Percentiles rank a stretch among this genome's conserved stretches.
Evolutionary conservation across 192 early-diverging fungal genomes (phyloP).

Genomic region (Coemansia sp.): DNA sequence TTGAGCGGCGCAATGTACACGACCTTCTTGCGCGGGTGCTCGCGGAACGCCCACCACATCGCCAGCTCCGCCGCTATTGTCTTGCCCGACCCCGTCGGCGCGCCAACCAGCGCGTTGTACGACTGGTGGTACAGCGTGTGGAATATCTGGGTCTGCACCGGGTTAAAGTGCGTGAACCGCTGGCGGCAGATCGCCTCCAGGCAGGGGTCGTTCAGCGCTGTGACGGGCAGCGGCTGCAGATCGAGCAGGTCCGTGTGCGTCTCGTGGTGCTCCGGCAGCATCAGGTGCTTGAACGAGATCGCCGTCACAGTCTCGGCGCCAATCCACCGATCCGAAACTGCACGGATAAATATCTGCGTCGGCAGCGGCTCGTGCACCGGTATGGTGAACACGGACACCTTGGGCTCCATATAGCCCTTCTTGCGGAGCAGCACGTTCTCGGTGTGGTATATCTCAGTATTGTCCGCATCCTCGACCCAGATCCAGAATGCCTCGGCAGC

Average conservation of each 20-base stretch:
- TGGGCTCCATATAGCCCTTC: conserved; percentile 64
- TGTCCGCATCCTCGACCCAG: conserved; percentile 91
- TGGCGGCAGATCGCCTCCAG: conserved; percentile 82
- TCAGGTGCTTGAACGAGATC: conserved; percentile 89
- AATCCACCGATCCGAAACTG: conserved; percentile 94
- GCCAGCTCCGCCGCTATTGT: conserved; percentile 96
- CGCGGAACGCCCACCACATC: conserved; percentile 90
- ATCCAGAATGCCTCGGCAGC: conserved; percentile 91
- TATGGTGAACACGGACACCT: conserved; percentile 80
- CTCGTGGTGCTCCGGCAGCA: conserved; percentile 82
- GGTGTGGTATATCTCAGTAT: conserved; percentile 86
- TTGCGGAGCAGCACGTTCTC: conserved; percentile 85
- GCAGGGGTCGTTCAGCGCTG: conserved; percentile 75
- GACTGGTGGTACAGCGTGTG: conserved; percentile 88
- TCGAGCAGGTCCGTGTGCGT: conserved; percentile 91
- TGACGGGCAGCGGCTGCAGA: conserved; percentile 86
- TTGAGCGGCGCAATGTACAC: conserved; percentile 99
- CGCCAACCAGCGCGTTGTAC: conserved; percentile 87
- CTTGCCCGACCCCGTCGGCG: conserved; percentile 98
- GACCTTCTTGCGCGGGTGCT: conserved; percentile 74
- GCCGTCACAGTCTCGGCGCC: conserved; percentile 82
- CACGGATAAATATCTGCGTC: conserved; percentile 88
- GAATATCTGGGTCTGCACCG: conserved; percentile 98
- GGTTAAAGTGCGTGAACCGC: conserved; percentile 96
- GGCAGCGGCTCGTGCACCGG: conserved; percentile 91